These are phyloP conservation scores for Colletotrichum sp. DNA, from an alignment of 2,329 filamentous ascomycete genomes.

Conservation along the genomic window DNA sequence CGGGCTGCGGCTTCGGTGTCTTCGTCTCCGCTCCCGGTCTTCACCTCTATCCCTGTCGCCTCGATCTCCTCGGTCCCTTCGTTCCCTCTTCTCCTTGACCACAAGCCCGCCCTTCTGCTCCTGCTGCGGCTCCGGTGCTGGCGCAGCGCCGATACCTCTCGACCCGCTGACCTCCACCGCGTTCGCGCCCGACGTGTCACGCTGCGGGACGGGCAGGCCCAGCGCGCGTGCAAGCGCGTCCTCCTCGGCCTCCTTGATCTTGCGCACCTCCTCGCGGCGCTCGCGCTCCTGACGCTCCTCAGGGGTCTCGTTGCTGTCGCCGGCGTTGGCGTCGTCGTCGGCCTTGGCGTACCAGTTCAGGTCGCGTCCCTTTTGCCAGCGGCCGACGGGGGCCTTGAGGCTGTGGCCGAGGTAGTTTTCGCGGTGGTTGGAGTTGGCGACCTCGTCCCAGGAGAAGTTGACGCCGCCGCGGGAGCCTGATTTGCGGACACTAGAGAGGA, in stretches of 20 bases:
- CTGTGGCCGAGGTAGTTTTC: slow-evolving; percentile 92
- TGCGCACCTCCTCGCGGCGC: slow-evolving; percentile 78
- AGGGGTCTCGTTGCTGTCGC: slow-evolving; percentile 59
- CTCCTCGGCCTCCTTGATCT: slow-evolving; percentile 89
- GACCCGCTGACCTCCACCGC: slow-evolving; percentile 65
- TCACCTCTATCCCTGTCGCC: slow-evolving; percentile 29
- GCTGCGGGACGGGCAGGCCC: slow-evolving; percentile 74
- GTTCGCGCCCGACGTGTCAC: slow-evolving; percentile 68
- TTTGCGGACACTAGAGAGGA: slow-evolving; percentile 91
- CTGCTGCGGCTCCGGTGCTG: slow-evolving; percentile 21
- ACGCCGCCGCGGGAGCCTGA: slow-evolving; percentile 88
- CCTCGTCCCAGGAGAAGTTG: slow-evolving; percentile 97
- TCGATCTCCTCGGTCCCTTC: neutral
- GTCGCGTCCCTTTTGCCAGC: slow-evolving; percentile 83
- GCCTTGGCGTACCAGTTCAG: slow-evolving; percentile 69
- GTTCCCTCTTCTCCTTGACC: slow-evolving; percentile 26
- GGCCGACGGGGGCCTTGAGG: slow-evolving; percentile 88
- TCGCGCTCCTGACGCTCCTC: slow-evolving; percentile 65
- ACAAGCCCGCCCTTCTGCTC: slow-evolving; percentile 20
- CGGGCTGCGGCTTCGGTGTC: slow-evolving; percentile 38
- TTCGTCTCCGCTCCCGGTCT: slow-evolving; percentile 36
- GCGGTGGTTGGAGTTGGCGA: slow-evolving; percentile 84
- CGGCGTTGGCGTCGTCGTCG: slow-evolving; percentile 53
- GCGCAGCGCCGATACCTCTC: slow-evolving; percentile 36
- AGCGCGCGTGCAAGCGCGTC: slow-evolving; percentile 86